A percentile compares a stretch with the other conserved stretches of the same genome.
Conservation (phyloP, 169 alveolate genomes). For the Cryptosporidium canis region DNA sequence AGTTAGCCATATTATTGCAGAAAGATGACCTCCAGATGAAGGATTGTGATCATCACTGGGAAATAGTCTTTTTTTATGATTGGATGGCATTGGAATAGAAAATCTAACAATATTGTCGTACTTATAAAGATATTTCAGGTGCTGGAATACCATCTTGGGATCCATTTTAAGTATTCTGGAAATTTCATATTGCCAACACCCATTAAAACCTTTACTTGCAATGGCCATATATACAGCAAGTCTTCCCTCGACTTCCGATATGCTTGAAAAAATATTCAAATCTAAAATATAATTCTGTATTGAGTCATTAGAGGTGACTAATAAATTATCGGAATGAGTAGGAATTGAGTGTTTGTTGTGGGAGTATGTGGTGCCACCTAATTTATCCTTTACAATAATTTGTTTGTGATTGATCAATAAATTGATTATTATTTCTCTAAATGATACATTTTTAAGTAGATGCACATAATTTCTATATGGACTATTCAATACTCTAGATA, state of each 20-base stretch:
- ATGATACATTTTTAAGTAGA: background rate
- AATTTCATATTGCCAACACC: slow-evolving; percentile 72
- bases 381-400: background rate
- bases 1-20: slow-evolving; percentile 65
- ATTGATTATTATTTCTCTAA: background rate
- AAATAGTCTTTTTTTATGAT: slow-evolving; percentile 37
- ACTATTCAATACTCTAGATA: background rate
- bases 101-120: slow-evolving; percentile 56
- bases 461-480: background rate
- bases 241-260: slow-evolving; percentile 62
- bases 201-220: slow-evolving; percentile 51
- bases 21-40: slow-evolving; percentile 59
- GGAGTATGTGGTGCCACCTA: background rate
- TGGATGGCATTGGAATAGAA: slow-evolving; percentile 67
- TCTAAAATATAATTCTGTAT: slow-evolving; percentile 21
- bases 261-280: slow-evolving; percentile 40
- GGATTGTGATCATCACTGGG: background rate
- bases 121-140: slow-evolving; percentile 36
- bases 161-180: slow-evolving; percentile 61
- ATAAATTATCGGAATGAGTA: background rate
- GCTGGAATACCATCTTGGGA: slow-evolving; percentile 70
- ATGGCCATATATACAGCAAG: slow-evolving; percentile 65
- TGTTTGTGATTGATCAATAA: background rate
- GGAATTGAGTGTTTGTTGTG: background rate
- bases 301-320: background rate